Evolutionary conservation across 257 asterid species (phyloP).

Genomic region (Plantago ovata): DNA sequence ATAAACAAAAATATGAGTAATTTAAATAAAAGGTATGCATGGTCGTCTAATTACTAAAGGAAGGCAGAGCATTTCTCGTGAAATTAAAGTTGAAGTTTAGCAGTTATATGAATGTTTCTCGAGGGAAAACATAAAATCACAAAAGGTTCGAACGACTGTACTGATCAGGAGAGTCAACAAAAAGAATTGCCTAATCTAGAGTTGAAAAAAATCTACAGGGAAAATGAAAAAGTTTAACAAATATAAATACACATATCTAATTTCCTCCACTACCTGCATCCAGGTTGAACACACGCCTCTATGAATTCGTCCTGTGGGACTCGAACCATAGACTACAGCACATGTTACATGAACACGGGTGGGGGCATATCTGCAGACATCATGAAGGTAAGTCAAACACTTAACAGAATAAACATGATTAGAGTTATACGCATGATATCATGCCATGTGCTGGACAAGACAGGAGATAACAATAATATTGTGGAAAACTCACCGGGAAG

Average conservation of each 20-base stretch:
- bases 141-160: no score
- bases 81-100: no score
- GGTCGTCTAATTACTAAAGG: no score
- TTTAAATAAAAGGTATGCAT: neutral
- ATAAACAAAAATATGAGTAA: neutral
- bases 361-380: slow-evolving; percentile 52
- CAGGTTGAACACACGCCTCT: slow-evolving; percentile 85
- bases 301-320: slow-evolving; percentile 75
- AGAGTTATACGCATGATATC: slow-evolving; percentile 1
- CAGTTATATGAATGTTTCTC: no score
- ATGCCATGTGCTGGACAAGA: slow-evolving; percentile 1
- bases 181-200: no score
- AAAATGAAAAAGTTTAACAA: neutral
- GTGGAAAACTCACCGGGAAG: slow-evolving; percentile 49
- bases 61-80: no score
- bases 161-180: no score
- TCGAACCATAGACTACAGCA: slow-evolving; percentile 66
- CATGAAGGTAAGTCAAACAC: slow-evolving; percentile 16
- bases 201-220: no score
- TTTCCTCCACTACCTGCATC: slow-evolving; percentile 62
- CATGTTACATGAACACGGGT: slow-evolving; percentile 64
- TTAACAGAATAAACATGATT: neutral
- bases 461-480: slow-evolving; percentile 6
- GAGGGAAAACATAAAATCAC: no score
- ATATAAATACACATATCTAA: neutral